Percentiles rank a stretch among this genome's conserved stretches.
phyloP scores from a whole-genome alignment of 495 filamentous ascomycete genomes.

The Massariosphaeria phaeospora region DNA sequence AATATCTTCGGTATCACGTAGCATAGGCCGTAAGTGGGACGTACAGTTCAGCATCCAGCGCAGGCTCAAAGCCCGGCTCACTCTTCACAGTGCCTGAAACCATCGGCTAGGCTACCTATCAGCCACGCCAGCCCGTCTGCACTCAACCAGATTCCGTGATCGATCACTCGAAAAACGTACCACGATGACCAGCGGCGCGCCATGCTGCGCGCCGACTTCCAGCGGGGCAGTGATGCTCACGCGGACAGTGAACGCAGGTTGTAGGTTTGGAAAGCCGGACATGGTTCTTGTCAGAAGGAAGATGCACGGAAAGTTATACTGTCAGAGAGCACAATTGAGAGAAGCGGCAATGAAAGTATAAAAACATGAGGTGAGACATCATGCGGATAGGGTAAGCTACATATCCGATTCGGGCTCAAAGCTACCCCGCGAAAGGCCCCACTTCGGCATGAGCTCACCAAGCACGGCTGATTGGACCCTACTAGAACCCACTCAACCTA shows the following conservation, averaged over 20 bases:
- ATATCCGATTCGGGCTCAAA: too few relatives aligned
- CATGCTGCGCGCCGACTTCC: conserved; percentile 25
- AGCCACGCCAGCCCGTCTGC: not conserved
- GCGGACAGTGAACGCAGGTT: conserved; percentile 47
- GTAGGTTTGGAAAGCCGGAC: conserved; percentile 43
- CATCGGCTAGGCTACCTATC: conserved; percentile 40
- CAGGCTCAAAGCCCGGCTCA: conserved; percentile 42
- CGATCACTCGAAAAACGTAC: conserved; percentile 31
- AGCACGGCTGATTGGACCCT: too few relatives aligned
- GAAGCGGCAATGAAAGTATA: too few relatives aligned
- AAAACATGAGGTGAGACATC: too few relatives aligned
- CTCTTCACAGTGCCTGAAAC: conserved; percentile 44
- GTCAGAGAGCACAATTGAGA: too few relatives aligned
- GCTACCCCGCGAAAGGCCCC: too few relatives aligned
- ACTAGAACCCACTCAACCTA: conserved; percentile 35
- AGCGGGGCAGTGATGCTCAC: conserved; percentile 33
- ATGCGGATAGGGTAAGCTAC: too few relatives aligned
- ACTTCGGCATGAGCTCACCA: too few relatives aligned
- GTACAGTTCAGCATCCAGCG: conserved; percentile 29
- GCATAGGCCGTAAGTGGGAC: not conserved
- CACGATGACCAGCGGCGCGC: conserved; percentile 34
- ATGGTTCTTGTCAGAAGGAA: conserved; percentile 33
- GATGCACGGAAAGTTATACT: too few relatives aligned
- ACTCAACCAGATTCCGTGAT: not conserved
- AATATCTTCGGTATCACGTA: not conserved